Evolutionary conservation across 2,329 filamentous ascomycete species (phyloP).

Genomic region (Xylariaceae sp.): DNA sequence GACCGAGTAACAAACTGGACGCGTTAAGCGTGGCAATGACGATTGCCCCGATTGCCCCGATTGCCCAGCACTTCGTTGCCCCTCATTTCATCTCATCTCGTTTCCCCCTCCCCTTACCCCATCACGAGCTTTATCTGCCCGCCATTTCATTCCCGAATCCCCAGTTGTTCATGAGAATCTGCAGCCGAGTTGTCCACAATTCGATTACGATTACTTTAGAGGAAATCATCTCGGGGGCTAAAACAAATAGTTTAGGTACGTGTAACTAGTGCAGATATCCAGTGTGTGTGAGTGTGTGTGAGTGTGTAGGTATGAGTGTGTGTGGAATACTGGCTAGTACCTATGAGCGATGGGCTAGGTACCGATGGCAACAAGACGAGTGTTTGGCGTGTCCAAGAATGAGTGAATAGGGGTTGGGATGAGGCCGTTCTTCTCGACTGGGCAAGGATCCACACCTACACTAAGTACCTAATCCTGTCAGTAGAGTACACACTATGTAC

Average conservation of each 20-base stretch:
- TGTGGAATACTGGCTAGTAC: too few species aligned
- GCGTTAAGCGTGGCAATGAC: slow-evolving; percentile 1
- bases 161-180: not conserved
- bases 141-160: not conserved
- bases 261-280: too few species aligned
- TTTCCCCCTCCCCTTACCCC: slow-evolving; percentile 7
- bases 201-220: too few species aligned
- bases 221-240: too few species aligned
- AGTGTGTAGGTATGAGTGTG: too few species aligned
- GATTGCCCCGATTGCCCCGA: slow-evolving; percentile 4
- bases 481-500: slow-evolving; percentile 10
- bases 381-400: slow-evolving; percentile 1
- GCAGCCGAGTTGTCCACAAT: too few species aligned
- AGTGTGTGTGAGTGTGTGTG: too few species aligned
- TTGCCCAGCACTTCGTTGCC: slow-evolving; percentile 3
- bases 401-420: slow-evolving; percentile 14
- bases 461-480: too few species aligned
- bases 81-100: not conserved
- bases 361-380: slow-evolving; percentile 2
- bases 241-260: too few species aligned
- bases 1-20: too few species aligned
- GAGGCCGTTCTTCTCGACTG: slow-evolving; percentile 1
- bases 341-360: too few species aligned
- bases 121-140: slow-evolving; percentile 8
- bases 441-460: too few species aligned